phyloP scores from a whole-genome alignment of 148 eudicot genomes.

The Cornus controversa region DNA sequence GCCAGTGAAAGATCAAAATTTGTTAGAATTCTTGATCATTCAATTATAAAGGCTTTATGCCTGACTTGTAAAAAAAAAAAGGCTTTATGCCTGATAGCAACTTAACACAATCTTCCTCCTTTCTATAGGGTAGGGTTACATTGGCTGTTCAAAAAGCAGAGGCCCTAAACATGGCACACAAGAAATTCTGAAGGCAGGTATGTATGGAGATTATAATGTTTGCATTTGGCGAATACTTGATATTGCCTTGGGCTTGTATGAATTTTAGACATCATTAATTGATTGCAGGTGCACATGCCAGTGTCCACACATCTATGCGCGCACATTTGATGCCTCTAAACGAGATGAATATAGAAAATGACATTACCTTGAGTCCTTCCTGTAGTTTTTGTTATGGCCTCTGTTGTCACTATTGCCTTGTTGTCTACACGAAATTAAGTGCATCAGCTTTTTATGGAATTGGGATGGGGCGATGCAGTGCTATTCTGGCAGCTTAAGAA shows the following conservation, averaged over 20 bases:
- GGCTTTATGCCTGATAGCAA: neutral
- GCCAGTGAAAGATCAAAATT: neutral
- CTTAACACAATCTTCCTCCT: neutral
- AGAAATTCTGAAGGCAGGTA: no score
- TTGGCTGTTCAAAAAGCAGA: no score
- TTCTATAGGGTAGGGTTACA: neutral
- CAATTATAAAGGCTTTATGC: neutral
- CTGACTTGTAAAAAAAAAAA: no score
- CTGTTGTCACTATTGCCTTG: constrained; percentile 2
- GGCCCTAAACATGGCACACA: no score
- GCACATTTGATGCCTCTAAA: no score
- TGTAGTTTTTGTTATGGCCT: neutral
- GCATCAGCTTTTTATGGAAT: neutral
- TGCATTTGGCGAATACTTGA: neutral
- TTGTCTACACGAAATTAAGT: neutral
- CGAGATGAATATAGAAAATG: neutral
- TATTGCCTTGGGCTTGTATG: neutral
- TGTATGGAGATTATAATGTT: neutral
- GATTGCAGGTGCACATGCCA: neutral
- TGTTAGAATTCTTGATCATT: neutral
- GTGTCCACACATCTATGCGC: no score
- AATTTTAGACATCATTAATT: neutral
- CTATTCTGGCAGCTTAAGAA: neutral
- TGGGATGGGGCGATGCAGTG: neutral
- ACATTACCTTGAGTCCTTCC: neutral